Base-by-base conservation (phyloP, 2,329 filamentous ascomycete species). In the Bimuria novae-zelandiae region DNA sequence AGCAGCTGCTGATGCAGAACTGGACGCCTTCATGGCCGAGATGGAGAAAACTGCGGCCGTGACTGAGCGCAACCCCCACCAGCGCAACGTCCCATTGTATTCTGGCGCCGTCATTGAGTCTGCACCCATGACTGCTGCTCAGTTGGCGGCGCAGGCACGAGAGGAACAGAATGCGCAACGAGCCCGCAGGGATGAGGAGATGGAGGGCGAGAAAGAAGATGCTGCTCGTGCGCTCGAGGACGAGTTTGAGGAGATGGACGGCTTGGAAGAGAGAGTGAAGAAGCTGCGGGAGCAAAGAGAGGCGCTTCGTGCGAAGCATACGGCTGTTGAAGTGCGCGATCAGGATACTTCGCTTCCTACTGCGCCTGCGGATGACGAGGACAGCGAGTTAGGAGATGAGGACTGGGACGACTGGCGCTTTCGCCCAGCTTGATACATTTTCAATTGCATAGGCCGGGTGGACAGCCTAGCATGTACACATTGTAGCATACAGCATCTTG, bases 21-120 rank as follows among this genome's bases (percentile, higher is more conserved):
- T 90, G 2, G 86, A 95, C 69, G 92, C 67, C 14, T 72, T 73
- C 49, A 41, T 73, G 54, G 55, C 54, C 33, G 75, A 76, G 35
- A 75, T 90, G 7, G 85, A 92, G 68, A 90, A 96, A 66, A 84
- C 87, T 49, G 89, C 94, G 73, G 94, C 89, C 89, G 48, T 37
- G 10, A 37, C 60, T 88, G 89, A 1, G 89, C 90, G 7, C 95
- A 96, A 68, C 88, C 96, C 70, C 89, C 19, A 2, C 16, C 33
- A 37, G 44, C 44, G 16, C n/a, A 39, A 37, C 22, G 21, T 2
- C 90, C 96, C 49, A 86, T 96, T 50, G 43, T 66, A 71, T 30
- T 61, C 70, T 0, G 67, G 65, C 36, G 75, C 76, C 5, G 75
- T 76, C 7, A 78, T 80, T 42, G 74, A 76, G 47, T 71, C 77